Base-by-base conservation (phyloP, 2,329 filamentous ascomycete genomes). In the Sclerotinia subarctica region DNA sequence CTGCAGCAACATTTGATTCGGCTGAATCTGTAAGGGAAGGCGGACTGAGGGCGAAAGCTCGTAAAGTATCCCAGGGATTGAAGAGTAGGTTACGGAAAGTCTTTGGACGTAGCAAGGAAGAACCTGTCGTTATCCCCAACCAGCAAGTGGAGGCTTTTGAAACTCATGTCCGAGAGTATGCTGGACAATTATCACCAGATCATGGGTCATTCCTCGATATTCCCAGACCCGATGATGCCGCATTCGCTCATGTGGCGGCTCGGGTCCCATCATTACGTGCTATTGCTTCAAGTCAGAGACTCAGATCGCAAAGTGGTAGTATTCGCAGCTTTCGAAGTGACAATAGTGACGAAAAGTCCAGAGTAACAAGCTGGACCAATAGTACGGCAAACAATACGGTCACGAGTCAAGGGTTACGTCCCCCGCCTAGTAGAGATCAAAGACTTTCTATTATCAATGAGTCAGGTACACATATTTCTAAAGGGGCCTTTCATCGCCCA, bases 361-460 rank as follows among this genome's bases (percentile, higher is more conserved):
- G 89, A 29, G 86, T 91, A 63, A 91, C 89, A 2, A 93, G 90
- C 76, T 92, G 90, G 90, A 66, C 64, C 11, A 85, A 85, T 5
- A 86, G 87, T 70, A 90, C 89, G 0, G 86, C 85, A 1, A 81
- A 82, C 1, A 83, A 83, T 68, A 83, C 85, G 3, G 78, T 82
- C 7, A 86, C 76, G 69, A 82, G 80, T 69, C 81, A 72, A 53
- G 65, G 66, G 24, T 42, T 60, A 7, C 70, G 69, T 66, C 29
- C 67, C 38, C 72, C 69, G 32, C 47, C 67, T 3, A 82, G 85
- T 69, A 78, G 83, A 81, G 81, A 86, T 69, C 84, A 89, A 73
- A 83, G 86, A 1, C 78, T 90, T n/a, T 88, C 87, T 2, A 82
- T 88, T 32, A 90, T 90, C 74, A 85, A 85, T 57, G 88, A 90